A percentile compares a stretch with the other conserved stretches of the same genome.
Evolutionary conservation across 495 filamentous ascomycete genomes (phyloP).

Genomic region (Aspergillus taichungensis): DNA sequence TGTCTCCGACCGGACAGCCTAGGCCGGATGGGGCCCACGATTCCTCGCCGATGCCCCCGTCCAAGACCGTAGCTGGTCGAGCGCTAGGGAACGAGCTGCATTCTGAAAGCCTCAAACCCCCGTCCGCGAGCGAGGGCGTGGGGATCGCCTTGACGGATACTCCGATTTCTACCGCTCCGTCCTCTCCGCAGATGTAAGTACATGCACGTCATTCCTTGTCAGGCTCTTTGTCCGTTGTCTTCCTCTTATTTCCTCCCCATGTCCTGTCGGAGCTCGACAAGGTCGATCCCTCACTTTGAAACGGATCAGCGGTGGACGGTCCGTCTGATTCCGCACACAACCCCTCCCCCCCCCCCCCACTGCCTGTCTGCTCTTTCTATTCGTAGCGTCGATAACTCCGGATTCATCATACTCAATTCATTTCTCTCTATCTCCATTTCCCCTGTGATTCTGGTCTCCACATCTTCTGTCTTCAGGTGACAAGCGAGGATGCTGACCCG

Average conservation of each 20-base stretch:
- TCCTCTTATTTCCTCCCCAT: constrained; percentile 3
- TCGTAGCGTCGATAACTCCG: too few relatives aligned
- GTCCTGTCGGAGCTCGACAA: not conserved
- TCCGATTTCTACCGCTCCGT: constrained; percentile 58
- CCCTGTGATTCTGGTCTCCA: not conserved
- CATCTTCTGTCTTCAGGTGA: too few relatives aligned
- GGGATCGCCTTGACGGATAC: constrained; percentile 58
- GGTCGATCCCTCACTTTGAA: too few relatives aligned
- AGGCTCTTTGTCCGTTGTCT: constrained; percentile 9
- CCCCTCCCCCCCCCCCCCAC: too few relatives aligned
- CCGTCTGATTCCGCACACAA: too few relatives aligned
- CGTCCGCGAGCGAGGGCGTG: constrained; percentile 41
- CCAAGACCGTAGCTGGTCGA: constrained; percentile 38
- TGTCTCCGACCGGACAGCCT: constrained; percentile 14
- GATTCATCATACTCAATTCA: too few relatives aligned
- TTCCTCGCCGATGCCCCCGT: constrained; percentile 27
- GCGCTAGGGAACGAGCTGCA: constrained; percentile 41
- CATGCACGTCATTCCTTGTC: constrained; percentile 8
- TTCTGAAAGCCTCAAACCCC: constrained; percentile 38
- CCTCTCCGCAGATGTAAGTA: constrained; percentile 63
- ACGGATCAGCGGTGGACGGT: too few relatives aligned
- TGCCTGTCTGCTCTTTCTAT: too few relatives aligned
- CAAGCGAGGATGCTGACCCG: not conserved
- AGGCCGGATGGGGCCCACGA: constrained; percentile 24
- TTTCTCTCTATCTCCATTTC: not conserved